Evolutionary conservation across 495 filamentous ascomycete species (phyloP).

Genomic region (Neurospora tetraspora): DNA sequence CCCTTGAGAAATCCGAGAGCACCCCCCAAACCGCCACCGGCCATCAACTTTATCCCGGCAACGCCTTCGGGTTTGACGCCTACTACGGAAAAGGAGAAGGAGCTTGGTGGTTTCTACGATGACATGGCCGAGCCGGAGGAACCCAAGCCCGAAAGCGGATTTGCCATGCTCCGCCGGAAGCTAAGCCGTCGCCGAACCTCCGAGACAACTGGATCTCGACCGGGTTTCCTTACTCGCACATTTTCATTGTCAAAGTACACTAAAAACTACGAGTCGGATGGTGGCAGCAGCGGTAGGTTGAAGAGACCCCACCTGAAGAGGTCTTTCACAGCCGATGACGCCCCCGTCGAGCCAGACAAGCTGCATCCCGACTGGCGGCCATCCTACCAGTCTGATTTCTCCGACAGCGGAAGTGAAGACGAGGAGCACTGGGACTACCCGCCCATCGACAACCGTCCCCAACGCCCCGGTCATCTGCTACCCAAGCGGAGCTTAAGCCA

Average conservation of each 20-base stretch:
- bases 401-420: constrained; percentile 40
- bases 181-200: constrained; percentile 48
- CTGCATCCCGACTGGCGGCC: constrained; percentile 80
- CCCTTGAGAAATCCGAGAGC: constrained; percentile 67
- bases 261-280: constrained; percentile 7
- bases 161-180: constrained; percentile 48
- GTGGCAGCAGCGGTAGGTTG: constrained; percentile 21
- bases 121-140: constrained; percentile 17
- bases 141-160: constrained; percentile 28
- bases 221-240: constrained; percentile 30
- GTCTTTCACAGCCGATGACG: constrained; percentile 30
- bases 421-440: constrained; percentile 28
- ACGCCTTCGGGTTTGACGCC: constrained; percentile 50
- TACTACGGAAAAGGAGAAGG: constrained; percentile 42
- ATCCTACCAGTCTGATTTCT: constrained; percentile 53
- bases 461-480: not conserved
- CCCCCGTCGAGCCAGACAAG: constrained; percentile 40
- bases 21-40: constrained; percentile 46
- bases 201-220: constrained; percentile 30
- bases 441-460: constrained; percentile 32
- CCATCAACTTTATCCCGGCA: constrained; percentile 64
- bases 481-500: constrained; percentile 38
- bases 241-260: constrained; percentile 29
- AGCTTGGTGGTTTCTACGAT: constrained; percentile 39
- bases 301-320: constrained; percentile 26